These are phyloP conservation scores for Melastoma candidum DNA, from an alignment of 441 rosid genomes.

Conservation along the genomic window DNA sequence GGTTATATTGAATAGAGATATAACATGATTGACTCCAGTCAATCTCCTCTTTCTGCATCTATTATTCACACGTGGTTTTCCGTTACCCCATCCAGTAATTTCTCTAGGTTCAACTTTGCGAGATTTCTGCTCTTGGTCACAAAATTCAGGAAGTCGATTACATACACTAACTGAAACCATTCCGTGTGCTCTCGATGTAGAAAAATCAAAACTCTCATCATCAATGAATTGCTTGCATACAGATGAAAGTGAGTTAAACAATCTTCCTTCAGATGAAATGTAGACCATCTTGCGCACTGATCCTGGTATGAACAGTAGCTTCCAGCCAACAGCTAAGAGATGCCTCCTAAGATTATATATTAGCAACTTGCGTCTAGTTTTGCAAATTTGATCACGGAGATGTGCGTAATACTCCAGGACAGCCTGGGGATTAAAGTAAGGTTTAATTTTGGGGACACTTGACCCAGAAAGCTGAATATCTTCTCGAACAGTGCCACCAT, in stretches of 20 bases:
- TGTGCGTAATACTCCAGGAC: slow-evolving; percentile 7
- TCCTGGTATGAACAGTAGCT: background rate
- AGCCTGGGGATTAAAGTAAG: slow-evolving; percentile 8
- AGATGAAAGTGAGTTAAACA: slow-evolving; percentile 1
- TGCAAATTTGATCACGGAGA: slow-evolving; percentile 3
- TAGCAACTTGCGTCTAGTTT: background rate
- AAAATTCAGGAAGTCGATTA: no score
- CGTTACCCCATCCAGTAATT: no score
- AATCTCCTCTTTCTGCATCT: no score
- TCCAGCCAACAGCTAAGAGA: slow-evolving; percentile 13
- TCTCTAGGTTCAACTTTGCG: no score
- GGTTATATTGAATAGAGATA: no score
- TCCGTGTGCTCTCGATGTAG: no score
- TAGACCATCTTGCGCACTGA: slow-evolving; percentile 6
- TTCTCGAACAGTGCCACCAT: background rate
- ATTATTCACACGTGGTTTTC: no score
- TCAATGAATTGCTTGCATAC: no score
- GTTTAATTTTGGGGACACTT: background rate
- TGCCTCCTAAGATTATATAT: slow-evolving; percentile 9
- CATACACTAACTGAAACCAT: no score
- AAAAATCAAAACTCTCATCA: no score
- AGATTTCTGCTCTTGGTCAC: no score
- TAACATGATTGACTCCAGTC: no score
- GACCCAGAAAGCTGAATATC: background rate
- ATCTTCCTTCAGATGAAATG: slow-evolving; percentile 6